Percentiles rank a stretch among this genome's conserved stretches.
Conservation (phyloP, 148 eudicot species). For the Chenopodium berlandieri region DNA sequence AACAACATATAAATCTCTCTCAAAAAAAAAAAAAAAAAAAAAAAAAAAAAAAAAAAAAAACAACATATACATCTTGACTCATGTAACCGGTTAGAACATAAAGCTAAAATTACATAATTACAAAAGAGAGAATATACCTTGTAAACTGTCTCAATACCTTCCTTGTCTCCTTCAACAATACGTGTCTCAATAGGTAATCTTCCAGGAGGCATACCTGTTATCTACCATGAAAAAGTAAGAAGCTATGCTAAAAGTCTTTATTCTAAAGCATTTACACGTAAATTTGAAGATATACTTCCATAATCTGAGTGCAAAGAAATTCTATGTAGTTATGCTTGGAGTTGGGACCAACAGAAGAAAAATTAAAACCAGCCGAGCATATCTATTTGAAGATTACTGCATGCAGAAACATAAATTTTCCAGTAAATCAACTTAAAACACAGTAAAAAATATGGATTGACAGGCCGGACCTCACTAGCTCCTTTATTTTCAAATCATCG, state of each 20-base stretch:
- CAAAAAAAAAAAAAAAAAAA: no score
- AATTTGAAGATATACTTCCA: not conserved
- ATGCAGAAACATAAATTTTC: no score
- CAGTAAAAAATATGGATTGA: not conserved
- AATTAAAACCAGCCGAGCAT: not conserved
- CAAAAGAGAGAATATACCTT: constrained; percentile 42
- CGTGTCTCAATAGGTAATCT: constrained; percentile 78
- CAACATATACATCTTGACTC: not conserved
- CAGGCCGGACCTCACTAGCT: not conserved
- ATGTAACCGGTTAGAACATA: not conserved
- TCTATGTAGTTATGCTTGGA: no score
- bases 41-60: no score
- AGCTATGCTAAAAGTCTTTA: not conserved
- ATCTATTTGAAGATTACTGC: no score
- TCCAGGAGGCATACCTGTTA: constrained; percentile 93
- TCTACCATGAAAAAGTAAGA: constrained; percentile 43
- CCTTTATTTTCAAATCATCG: no score
- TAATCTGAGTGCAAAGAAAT: not conserved
- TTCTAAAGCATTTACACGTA: not conserved
- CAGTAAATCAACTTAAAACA: not conserved
- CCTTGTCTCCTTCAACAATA: constrained; percentile 62
- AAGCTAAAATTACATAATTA: not conserved
- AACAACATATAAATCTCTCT: not conserved
- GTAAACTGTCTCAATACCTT: constrained; percentile 72
- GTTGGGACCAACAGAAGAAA: not conserved